Evolutionary conservation across 805 yeast genomes (phyloP).

Genomic region (Candida boidinii): DNA sequence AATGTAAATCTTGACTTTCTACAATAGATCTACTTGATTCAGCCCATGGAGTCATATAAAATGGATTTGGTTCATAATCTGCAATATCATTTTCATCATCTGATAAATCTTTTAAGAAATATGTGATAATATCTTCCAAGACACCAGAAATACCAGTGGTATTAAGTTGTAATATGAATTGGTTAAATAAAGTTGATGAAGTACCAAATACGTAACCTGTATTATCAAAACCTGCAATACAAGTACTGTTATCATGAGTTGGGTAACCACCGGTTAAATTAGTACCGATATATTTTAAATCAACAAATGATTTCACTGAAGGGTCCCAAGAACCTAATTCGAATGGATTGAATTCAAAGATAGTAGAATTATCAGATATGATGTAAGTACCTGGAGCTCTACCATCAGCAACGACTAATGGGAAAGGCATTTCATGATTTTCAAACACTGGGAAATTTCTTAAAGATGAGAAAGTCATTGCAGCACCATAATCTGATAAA

Average conservation of each 20-base stretch:
- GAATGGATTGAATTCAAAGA: slow-evolving; percentile 54
- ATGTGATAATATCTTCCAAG: slow-evolving; percentile 34
- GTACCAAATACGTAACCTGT: slow-evolving; percentile 79
- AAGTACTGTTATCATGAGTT: slow-evolving; percentile 25
- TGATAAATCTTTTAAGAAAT: slow-evolving; percentile 33
- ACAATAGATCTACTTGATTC: slow-evolving; percentile 29
- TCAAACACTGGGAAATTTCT: slow-evolving; percentile 53
- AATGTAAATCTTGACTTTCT: slow-evolving; percentile 33
- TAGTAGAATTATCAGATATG: slow-evolving; percentile 59
- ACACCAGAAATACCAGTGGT: slow-evolving; percentile 40
- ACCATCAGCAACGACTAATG: slow-evolving; percentile 57
- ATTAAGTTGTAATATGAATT: slow-evolving; percentile 50
- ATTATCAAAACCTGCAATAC: slow-evolving; percentile 69
- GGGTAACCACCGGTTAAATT: slow-evolving; percentile 53
- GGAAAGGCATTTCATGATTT: slow-evolving; percentile 63
- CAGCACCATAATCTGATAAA: slow-evolving; percentile 53
- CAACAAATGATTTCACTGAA: slow-evolving; percentile 53
- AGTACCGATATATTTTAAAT: slow-evolving; percentile 65
- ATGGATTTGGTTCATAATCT: slow-evolving; percentile 67
- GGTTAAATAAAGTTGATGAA: slow-evolving; percentile 74
- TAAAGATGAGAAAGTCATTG: slow-evolving; percentile 48
- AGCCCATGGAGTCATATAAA: slow-evolving; percentile 34
- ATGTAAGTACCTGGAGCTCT: slow-evolving; percentile 53
- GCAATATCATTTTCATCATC: slow-evolving; percentile 58
- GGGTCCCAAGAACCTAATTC: slow-evolving; percentile 90